Base-by-base conservation (phyloP, 352 stramenopile genomes). In the Thalassiosira mediterranea region DNA sequence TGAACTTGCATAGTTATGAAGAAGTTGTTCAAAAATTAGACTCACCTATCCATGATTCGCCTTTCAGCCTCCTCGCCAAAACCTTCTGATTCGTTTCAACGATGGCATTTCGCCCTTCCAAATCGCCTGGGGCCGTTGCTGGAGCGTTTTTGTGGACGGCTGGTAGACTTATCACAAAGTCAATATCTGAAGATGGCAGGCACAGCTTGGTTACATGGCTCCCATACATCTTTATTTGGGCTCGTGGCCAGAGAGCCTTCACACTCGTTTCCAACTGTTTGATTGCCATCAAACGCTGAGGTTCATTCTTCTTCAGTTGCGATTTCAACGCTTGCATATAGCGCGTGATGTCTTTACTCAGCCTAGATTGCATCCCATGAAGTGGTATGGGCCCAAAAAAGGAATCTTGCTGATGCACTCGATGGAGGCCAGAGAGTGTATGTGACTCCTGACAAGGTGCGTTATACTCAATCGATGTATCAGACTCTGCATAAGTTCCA, bases 61-160 rank as follows among this genome's bases (percentile, higher is more conserved):
- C 90, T 15, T 96, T 96, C 8, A 99, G 83, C 59, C 97, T 98
- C 31, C 96, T 90, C 21, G 96, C 95, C 10, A 99, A 88, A 29
- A 98, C 95, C 77, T 98, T 97, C 79, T 99, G 96, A 88, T 95
- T 98, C 4, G 95, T 97, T 76, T 98, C 96, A 73, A 98, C 98
- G 70, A 99, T 98, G 13, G 96, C 96, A 81, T 99, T 99, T 68
- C 96, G 90, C 37, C 96, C 96, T 92, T 99, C 96, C 31, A 99
- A 76, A 47, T 97, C 95, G 29, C 96, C 96, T 32, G 96, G 96
- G 19, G 96, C 95, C 47, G 97, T 92, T 8, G 96, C 96, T 34
- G 95, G 95, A 5, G 95, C 95, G 81, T 98, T 96, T 52, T 92
- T 92, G 63, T 92, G 95, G n/a, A 98, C 96, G 71, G 98, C 98